Evolutionary conservation across 2,329 filamentous ascomycete species (phyloP).

Genomic region (Botrytis galanthina): DNA sequence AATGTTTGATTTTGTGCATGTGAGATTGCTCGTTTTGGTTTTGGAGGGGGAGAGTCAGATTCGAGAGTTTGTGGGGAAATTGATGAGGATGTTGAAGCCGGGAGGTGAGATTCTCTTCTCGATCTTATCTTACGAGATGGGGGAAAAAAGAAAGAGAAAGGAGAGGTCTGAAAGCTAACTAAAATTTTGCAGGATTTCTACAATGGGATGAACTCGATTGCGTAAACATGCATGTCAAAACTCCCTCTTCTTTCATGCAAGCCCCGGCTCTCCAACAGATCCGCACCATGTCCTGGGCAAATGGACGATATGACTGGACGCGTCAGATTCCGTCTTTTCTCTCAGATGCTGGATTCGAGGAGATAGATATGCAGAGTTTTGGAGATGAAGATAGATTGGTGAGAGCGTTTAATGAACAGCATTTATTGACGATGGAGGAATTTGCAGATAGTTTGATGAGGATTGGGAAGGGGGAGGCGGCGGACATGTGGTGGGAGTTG

Average conservation of each 20-base stretch:
- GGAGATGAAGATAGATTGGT: conserved; percentile 7
- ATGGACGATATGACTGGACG: conserved; percentile 3
- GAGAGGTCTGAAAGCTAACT: neutral
- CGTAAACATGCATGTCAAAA: conserved; percentile 5
- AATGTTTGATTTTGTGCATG: neutral
- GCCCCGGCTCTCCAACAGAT: neutral
- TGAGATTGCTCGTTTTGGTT: conserved; percentile 3
- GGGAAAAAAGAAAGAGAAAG: neutral
- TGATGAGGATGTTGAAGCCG: conserved; percentile 12
- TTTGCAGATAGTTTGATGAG: neutral
- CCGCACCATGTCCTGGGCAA: neutral
- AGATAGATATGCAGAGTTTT: neutral
- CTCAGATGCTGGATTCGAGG: neutral
- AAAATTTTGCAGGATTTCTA: neutral
- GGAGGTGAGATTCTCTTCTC: neutral
- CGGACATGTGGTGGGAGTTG: neutral
- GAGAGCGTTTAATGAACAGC: conserved; percentile 2
- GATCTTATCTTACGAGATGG: neutral
- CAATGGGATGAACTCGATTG: conserved; percentile 16
- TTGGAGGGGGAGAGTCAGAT: neutral
- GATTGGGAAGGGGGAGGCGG: conserved; percentile 1
- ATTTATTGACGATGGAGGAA: conserved; percentile 10
- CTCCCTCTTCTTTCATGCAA: neutral
- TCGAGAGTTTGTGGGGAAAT: neutral
- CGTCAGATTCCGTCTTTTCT: neutral